These are phyloP conservation scores for Dipteronia dyeriana DNA, from an alignment of 345 rosid genomes.

Conservation along the genomic window DNA sequence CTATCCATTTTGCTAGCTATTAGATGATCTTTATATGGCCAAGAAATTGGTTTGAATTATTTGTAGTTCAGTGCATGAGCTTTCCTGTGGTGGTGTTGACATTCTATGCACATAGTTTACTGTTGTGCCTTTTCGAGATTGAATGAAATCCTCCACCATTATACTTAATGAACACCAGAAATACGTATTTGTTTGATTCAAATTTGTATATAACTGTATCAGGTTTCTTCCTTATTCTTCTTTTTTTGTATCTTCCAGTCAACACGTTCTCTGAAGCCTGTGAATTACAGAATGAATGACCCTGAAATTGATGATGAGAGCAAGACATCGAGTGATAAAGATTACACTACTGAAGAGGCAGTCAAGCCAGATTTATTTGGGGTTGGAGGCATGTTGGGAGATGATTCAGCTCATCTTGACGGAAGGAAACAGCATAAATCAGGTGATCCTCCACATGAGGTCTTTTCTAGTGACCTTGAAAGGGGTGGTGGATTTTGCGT, in stretches of 20 bases:
- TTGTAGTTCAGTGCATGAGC: not conserved
- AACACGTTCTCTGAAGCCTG: constrained; percentile 59
- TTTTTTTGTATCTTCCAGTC: constrained; percentile 52
- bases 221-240: constrained; percentile 5
- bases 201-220: not conserved
- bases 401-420: constrained; percentile 13
- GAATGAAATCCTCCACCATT: not conserved
- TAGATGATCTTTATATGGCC: not conserved
- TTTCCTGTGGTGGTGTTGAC: not conserved
- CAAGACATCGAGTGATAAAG: constrained; percentile 28
- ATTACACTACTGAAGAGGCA: constrained; percentile 24
- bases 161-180: not conserved
- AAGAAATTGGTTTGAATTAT: constrained; percentile 7
- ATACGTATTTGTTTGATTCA: not conserved
- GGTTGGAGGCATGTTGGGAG: constrained; percentile 17
- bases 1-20: not conserved
- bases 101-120: not conserved
- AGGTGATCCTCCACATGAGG: constrained; percentile 21
- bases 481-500: constrained; percentile 55
- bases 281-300: constrained; percentile 41
- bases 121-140: not conserved
- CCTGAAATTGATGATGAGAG: constrained; percentile 45
- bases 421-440: constrained; percentile 24
- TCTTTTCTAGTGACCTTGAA: constrained; percentile 33
- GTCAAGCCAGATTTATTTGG: constrained; percentile 24